phyloP scores from a whole-genome alignment of 2,329 filamentous ascomycete species.

The Mollisiaceae sp. region DNA sequence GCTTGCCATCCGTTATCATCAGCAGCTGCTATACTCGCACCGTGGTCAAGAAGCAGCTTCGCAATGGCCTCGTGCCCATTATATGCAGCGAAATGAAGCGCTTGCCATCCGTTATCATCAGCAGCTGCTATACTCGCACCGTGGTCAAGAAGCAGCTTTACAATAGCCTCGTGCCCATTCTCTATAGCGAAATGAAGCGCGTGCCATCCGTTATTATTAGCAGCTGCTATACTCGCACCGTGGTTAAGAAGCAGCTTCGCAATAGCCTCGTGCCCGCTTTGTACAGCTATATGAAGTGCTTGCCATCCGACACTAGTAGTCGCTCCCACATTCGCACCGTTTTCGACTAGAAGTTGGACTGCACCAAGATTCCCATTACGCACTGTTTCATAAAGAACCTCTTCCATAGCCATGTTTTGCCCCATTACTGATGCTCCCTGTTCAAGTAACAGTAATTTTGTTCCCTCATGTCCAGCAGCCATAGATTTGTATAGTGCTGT shows the following conservation, averaged over 20 bases:
- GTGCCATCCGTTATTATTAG: too few relatives aligned
- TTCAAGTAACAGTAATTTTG: slow-evolving; percentile 2
- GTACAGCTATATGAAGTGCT: slow-evolving; percentile 7
- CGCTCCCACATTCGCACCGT: slow-evolving; percentile 19
- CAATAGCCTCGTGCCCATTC: slow-evolving; percentile 12
- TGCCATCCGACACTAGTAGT: not conserved
- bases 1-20: slow-evolving; percentile 12
- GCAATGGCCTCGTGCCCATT: slow-evolving; percentile 3
- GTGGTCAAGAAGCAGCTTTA: slow-evolving; percentile 15
- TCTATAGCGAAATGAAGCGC: too few relatives aligned
- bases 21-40: not conserved
- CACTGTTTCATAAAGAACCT: slow-evolving; percentile 4
- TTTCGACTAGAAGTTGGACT: slow-evolving; percentile 24
- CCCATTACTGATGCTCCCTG: not conserved
- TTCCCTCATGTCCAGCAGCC: slow-evolving; percentile 12
- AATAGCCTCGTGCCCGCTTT: not conserved
- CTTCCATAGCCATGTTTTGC: not conserved
- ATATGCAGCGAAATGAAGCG: slow-evolving; percentile 7
- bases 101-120: slow-evolving; percentile 5
- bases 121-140: slow-evolving; percentile 2
- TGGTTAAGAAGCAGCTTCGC: too few relatives aligned
- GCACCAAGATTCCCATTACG: slow-evolving; percentile 8
- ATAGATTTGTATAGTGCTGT: slow-evolving; percentile 9
- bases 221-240: too few relatives aligned
- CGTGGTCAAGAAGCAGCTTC: slow-evolving; percentile 7